Evolutionary conservation across 2,329 filamentous ascomycete species (phyloP), one percentile per base, ranked within the genome.

Genomic region (Venturia effusa): DNA sequence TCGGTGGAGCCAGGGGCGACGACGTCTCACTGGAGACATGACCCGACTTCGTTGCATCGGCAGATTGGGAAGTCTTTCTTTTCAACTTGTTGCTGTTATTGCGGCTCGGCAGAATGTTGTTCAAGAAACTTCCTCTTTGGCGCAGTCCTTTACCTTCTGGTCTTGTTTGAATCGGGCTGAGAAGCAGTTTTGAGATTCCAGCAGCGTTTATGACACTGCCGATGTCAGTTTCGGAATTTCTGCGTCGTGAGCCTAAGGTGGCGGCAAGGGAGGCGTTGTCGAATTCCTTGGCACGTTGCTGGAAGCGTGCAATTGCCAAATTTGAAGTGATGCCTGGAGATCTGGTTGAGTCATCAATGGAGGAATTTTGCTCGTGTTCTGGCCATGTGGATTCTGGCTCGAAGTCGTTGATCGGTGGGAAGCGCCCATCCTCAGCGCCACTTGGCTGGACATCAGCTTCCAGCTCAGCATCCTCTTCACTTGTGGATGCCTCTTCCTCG

Each of bases 161-260:
- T 48, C 24, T 77, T 76, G 61, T 39, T 19, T 60, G 19, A 65
- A 43, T 72, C 80, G 75, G 69, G 78, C 80, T 67, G 87, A 77
- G 8, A 81, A 83, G 54, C 84, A 75, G 71, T 70, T 87, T 89
- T 48, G 88, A 73, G 45, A 89, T 79, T 65, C 74, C 74, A 40
- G 81, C 85, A 30, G 85, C 84, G 63, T 81, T 82, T 10, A 78
- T 79, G 54, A 87, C 76, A 22, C 81, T 84, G 43, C 87, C 85
- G 34, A 85, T 75, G 64, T 89, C 86, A 5, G 86, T 84, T 60
- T 88, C 77, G 71, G 87, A 76, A 13, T 73, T 88, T 64, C 83
- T 82, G 51, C 86, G 82, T 7, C 84, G 81, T 1, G 88, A 90
- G 19, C 88, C 88, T 80, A 88, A 86, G 0, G 88, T 90, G 22